Evolutionary conservation across 2,329 filamentous ascomycete species (phyloP), one percentile per base, ranked within the genome.

Genomic region (Calcarisporium arbuscula): DNA sequence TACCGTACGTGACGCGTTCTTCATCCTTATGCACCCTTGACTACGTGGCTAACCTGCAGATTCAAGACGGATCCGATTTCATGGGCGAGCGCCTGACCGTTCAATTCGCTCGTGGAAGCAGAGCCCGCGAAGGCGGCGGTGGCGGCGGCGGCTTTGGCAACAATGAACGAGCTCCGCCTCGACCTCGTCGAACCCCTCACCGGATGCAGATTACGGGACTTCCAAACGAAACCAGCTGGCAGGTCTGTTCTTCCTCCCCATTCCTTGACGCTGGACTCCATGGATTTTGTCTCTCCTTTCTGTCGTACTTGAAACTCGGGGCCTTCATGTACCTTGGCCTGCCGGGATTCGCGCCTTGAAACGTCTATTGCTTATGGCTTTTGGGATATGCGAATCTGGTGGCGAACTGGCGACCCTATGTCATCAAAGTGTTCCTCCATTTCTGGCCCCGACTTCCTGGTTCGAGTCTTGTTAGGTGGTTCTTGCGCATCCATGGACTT

Each of bases 121-220:
- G 74, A 48, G 64, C 68, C 52, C 69, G 72, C 39, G 68, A 73
- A 44, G 56, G 53, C 35, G 61, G 64, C 10, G 35, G 34, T 31
- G 39, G 39, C 21, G n/a, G n/a, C n/a, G n/a, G n/a, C n/a, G n/a
- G n/a, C 51, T 70, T 70, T 50, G 63, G 64, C 42, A 61, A 58
- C 50, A 66, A 73, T 46, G 77, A 80, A 53, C 72, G 77, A 50
- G 66, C 64, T 36, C 66, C 72, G 44, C 74, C 76, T 47, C 85
- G 92, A 57, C 92, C 92, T 47, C 84, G 92, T 58, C 88, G 92
- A 62, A 98, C 92, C 50, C 81, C 88, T 50, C 88, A 89, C 65
- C 85, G 92, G 62, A 96, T 98, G 92, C 83, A 90, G 65, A 94
- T 98, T 58, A 85, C 85, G 72, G 90, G 89, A 71, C 86, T 98